Evolutionary conservation across 768 basidiomycete species (phyloP), one percentile per base, ranked within the genome.

Genomic region (Mycena pura): DNA sequence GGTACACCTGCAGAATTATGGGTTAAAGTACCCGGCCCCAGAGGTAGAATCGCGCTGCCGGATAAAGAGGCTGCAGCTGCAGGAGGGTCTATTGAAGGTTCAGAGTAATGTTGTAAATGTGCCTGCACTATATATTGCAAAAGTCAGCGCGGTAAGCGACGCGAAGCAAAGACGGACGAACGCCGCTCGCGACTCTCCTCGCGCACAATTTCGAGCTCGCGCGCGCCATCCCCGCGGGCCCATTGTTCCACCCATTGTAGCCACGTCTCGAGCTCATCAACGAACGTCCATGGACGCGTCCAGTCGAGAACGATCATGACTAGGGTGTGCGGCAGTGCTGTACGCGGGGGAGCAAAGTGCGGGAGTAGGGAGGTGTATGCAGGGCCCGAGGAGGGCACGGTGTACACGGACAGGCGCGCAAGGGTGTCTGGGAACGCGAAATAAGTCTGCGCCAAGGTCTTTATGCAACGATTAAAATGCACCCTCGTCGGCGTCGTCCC

Each of bases 401-500:
- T 93, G 73, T 92, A 96, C 46, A 98, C 85, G 13, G 95, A 96
- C 36, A 97, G 74, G 51, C 95, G 88, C 29, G 93, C 94, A 58
- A 96, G 80, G 44, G 88, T 92, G 76, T 98, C 96, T 96, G 53
- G 24, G 47, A 47, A 48, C 34, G 36, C 49, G 54, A 41, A 27
- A 41, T 54, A 21, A 46, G 50, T 53, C 14, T 39, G 39, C 52
- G 43, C 56, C 47, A 68, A 36, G n/a, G 19, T 31, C 38, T 49
- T 31, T 15, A 45, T 47, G 44, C 32, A 61, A 46, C 41, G 59
- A 46, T 55, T 50, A 21, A 48, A 51, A 75, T 86, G 62, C 60
- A 90, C 96, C 96, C 86, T 97, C 95, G 70, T 97, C 96, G 5
- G 87, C 95, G 25, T 97, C 96, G 68, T 98, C 95, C 50, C 88